Conservation (phyloP, 1,284 basidiomycete genomes). For the Rhizoctonia solani region DNA sequence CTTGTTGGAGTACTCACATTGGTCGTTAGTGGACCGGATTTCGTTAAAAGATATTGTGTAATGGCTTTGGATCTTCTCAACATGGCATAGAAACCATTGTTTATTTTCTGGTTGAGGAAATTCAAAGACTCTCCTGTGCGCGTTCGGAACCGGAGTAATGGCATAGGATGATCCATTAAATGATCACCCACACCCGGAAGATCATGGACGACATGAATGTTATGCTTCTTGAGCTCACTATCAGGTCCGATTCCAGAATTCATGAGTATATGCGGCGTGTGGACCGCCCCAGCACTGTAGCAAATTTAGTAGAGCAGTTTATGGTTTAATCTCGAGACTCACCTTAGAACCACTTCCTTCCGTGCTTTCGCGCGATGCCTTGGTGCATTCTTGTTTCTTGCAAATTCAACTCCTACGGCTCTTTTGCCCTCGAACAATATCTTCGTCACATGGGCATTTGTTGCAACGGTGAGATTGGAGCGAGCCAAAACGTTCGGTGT, state of each 20-base stretch:
- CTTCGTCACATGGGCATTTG: conserved; percentile 57
- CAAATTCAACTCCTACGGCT: conserved; percentile 66
- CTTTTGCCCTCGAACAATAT: conserved; percentile 51
- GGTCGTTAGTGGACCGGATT: conserved; percentile 55
- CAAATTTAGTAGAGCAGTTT: neutral
- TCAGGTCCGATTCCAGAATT: conserved; percentile 69
- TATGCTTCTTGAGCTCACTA: conserved; percentile 54
- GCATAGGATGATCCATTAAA: conserved; percentile 60
- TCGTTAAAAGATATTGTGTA: conserved; percentile 51
- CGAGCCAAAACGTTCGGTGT: conserved; percentile 62
- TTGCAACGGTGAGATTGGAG: conserved; percentile 63
- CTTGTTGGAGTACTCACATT: conserved; percentile 53
- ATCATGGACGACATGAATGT: conserved; percentile 58
- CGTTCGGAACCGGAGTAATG: conserved; percentile 57
- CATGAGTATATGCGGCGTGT: conserved; percentile 52
- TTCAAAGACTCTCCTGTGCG: conserved; percentile 51
- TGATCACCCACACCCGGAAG: conserved; percentile 59
- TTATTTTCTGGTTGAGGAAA: conserved; percentile 45
- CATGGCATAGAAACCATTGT: conserved; percentile 32
- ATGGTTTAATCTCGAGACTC: neutral
- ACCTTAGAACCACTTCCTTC: conserved; percentile 64
- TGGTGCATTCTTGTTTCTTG: conserved; percentile 42
- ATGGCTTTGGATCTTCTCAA: conserved; percentile 48
- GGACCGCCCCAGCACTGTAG: conserved; percentile 53
- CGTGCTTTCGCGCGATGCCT: conserved; percentile 53